Base-by-base conservation (phyloP, 2,329 filamentous ascomycete genomes). In the Teratosphaeria nubilosa region DNA sequence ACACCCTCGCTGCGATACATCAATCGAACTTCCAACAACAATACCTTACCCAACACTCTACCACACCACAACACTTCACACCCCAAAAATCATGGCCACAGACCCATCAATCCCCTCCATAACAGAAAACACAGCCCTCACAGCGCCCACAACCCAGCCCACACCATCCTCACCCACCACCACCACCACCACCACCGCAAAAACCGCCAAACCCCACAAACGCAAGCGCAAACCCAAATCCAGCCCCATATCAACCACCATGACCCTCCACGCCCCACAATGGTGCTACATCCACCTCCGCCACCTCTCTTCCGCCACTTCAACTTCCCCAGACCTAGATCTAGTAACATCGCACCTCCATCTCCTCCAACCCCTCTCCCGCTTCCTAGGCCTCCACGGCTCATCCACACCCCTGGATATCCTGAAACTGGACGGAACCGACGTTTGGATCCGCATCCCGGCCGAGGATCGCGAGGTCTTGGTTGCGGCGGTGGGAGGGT, bases 341-440 rank as follows among this genome's bases (percentile, higher is more conserved):
- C 75, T 78, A 2, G 74, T 90, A 2, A 85, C 84, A 41, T 77
- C 81, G 20, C 82, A 82, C 34, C 76, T 83, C 0, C 85, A 87
- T 67, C 81, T 87, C 64, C 82, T 80, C 1, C 72, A 80, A 0
- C 85, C 87, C 0, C 75, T 92, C 7, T 77, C 76, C 1, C 82
- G 87, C 61, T 91, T 88, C 65, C 80, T 92, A 1, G 89, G 89
- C 22, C 73, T 83, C 20, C 84, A 82, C 0, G 89, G 89, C 11
- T 74, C 79, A 1, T 83, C 82, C 11, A 84, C 91, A 3, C 75
- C 85, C 1, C 69, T 91, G 58, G 89, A 92, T 67, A 82, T 91
- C 22, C 78, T 92, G 34, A 83, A 85, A 64, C 75, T 85, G 0
- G 73, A 82, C 2, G 77, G 74, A 1, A 65, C 68, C 5, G 76